Base-by-base conservation (phyloP, 108 stramenopile species). In the Discostella pseudostelligera region DNA sequence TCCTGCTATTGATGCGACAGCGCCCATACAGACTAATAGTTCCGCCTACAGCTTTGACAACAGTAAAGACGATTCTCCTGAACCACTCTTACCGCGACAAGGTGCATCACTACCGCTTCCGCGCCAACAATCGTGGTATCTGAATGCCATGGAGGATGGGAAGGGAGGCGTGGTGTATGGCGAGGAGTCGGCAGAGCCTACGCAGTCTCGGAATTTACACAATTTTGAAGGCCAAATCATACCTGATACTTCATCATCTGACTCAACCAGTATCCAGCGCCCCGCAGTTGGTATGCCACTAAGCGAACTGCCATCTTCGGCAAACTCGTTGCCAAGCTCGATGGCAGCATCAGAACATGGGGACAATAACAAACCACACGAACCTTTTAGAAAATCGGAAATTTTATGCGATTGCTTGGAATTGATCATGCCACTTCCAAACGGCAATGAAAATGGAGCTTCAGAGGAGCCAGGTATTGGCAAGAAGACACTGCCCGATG, bases 91-190 rank as follows among this genome's bases (percentile, higher is more conserved):
- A 26, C 16, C 50, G 1, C 57, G 13, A 13, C 51, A 24, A 57
- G 40, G 19, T 12, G 28, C 24, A 14, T 36, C n/a, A 37, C 19
- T 24, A 35, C 44, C 55, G 26, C 56, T 22, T 9, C 69, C 69
- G 17, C 76, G 69, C 55, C 76, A 77, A 61, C 57, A 77, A 49
- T 77, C 76, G 7, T 77, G 76, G 76, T 77, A 77, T 40, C 39
- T 77, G 9, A 77, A 70, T 77, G 68, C 76, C 42, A 77, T 77
- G 76, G 76, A 70, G 43, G 76, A 63, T 28, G 76, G 76, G 11
- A 62, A 63, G 47, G 76, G 76, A 21, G 76, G 76, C 3, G 56
- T 70, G 11, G 69, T 70, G 51, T 60, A 70, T 50, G 19, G 45
- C 20, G 55, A 64, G 21, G 20, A 51, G 29, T 22, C 39, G 39